Conservation (phyloP, 2,329 filamentous ascomycete species). For the Talaromyces sp. region DNA sequence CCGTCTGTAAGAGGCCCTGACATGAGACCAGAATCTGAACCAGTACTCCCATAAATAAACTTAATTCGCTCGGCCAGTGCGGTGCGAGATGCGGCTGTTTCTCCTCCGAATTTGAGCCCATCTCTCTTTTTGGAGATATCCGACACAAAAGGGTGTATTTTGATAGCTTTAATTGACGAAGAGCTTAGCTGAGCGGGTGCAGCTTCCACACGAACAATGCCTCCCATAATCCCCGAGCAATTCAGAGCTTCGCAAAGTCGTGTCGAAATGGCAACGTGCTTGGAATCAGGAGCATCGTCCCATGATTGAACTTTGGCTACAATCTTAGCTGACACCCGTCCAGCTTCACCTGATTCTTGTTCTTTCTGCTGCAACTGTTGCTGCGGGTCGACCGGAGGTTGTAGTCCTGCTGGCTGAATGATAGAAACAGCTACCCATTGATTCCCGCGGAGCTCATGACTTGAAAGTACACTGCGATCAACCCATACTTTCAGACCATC, state of each 20-base stretch:
- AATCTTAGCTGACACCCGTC: constrained; percentile 63
- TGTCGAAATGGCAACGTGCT: constrained; percentile 75
- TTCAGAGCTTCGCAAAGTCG: constrained; percentile 72
- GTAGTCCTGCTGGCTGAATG: constrained; percentile 76
- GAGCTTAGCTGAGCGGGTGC: constrained; percentile 71
- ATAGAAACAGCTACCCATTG: constrained; percentile 81
- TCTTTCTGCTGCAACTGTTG: constrained; percentile 66
- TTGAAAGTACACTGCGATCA: constrained; percentile 71
- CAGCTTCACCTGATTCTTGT: constrained; percentile 55
- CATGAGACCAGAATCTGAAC: constrained; percentile 59
- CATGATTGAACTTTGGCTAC: constrained; percentile 74
- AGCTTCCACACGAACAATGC: constrained; percentile 81
- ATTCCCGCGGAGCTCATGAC: constrained; percentile 70
- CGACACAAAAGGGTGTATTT: constrained; percentile 75
- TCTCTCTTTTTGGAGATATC: constrained; percentile 57
- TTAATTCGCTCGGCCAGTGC: constrained; percentile 69
- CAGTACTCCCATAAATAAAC: constrained; percentile 62
- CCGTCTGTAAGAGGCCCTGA: constrained; percentile 88
- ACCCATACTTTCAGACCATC: constrained; percentile 75
- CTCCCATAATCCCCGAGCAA: constrained; percentile 72
- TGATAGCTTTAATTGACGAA: constrained; percentile 66
- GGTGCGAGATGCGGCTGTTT: constrained; percentile 78
- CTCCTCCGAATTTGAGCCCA: constrained; percentile 81
- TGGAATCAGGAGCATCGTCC: constrained; percentile 82
- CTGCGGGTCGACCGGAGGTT: constrained; percentile 67